Conservation (phyloP, 805 yeast genomes). For the Kodamaea hsintzibuensis region DNA sequence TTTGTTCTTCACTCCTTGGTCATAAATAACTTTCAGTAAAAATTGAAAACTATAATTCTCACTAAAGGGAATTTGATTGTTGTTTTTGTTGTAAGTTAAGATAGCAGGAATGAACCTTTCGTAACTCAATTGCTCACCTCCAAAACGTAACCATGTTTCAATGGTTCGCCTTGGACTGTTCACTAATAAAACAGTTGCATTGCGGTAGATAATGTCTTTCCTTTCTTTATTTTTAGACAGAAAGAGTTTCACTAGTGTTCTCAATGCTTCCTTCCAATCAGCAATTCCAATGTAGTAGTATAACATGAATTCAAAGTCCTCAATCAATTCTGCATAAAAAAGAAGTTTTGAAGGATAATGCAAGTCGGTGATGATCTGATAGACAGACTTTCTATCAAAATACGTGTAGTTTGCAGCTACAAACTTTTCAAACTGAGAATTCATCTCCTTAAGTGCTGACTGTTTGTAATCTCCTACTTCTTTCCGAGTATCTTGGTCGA, state of each 20-base stretch:
- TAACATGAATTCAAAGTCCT: constrained; percentile 70
- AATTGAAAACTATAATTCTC: constrained; percentile 69
- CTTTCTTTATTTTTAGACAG: constrained; percentile 22
- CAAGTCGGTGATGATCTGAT: constrained; percentile 68
- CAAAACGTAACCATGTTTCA: constrained; percentile 71
- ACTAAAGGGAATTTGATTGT: constrained; percentile 34
- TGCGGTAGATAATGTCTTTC: constrained; percentile 53
- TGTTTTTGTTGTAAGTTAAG: constrained; percentile 60
- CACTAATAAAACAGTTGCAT: constrained; percentile 66
- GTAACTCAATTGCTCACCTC: constrained; percentile 48
- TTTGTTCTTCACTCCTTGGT: constrained; percentile 39
- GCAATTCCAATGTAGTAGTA: constrained; percentile 67
- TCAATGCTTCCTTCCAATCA: constrained; percentile 73
- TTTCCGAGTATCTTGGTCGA: neutral
- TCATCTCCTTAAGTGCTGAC: constrained; percentile 3
- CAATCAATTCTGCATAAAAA: constrained; percentile 62
- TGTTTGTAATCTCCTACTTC: neutral
- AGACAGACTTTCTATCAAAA: constrained; percentile 68
- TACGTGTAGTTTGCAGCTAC: constrained; percentile 45
- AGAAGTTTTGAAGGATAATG: constrained; percentile 65
- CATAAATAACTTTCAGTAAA: constrained; percentile 49
- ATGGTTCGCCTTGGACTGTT: constrained; percentile 71
- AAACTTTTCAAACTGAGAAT: constrained; percentile 44
- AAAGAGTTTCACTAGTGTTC: constrained; percentile 51
- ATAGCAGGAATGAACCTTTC: constrained; percentile 74